phyloP scores from a whole-genome alignment of 176 grass and related monocot genomes.

The Rhynchospora tenuis region DNA sequence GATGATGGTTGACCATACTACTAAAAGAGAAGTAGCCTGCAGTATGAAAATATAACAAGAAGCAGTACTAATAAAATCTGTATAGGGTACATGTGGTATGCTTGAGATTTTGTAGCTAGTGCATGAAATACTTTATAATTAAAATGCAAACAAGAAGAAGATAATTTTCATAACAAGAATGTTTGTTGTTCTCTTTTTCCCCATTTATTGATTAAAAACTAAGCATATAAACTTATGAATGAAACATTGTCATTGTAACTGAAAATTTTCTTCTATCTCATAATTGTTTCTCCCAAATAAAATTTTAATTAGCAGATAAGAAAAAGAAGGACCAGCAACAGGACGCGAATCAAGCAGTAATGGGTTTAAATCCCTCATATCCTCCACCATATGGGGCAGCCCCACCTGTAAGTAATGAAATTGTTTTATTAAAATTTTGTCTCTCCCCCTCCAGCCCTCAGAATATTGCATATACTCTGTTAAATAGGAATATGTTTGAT shows the following conservation, averaged over 20 bases:
- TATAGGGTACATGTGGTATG: not conserved
- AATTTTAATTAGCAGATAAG: constrained; percentile 68
- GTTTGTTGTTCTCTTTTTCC: not conserved
- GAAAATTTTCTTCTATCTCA: not conserved
- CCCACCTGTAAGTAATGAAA: constrained; percentile 49
- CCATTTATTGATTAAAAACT: constrained; percentile 1
- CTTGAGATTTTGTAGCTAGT: not conserved
- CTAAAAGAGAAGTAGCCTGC: not conserved
- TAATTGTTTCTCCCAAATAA: constrained; percentile 25
- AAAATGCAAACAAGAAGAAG: not conserved
- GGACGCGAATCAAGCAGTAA: constrained; percentile 55
- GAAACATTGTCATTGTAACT: constrained; percentile 3
- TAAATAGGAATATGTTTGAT: not conserved
- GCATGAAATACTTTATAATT: not conserved
- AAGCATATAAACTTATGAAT: constrained; percentile 2
- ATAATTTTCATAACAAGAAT: not conserved
- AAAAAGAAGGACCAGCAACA: constrained; percentile 83
- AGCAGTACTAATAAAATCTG: not conserved
- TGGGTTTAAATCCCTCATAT: constrained; percentile 58
- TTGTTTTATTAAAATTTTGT: not conserved
- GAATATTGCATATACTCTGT: not conserved
- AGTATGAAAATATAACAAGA: not conserved
- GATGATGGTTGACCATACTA: not conserved
- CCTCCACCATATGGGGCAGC: constrained; percentile 67
- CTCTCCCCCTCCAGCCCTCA: not conserved